Percentiles rank a stretch among this genome's conserved stretches.
Conservation (phyloP, 352 stramenopile genomes). For the Globisporangium sylvaticum region DNA sequence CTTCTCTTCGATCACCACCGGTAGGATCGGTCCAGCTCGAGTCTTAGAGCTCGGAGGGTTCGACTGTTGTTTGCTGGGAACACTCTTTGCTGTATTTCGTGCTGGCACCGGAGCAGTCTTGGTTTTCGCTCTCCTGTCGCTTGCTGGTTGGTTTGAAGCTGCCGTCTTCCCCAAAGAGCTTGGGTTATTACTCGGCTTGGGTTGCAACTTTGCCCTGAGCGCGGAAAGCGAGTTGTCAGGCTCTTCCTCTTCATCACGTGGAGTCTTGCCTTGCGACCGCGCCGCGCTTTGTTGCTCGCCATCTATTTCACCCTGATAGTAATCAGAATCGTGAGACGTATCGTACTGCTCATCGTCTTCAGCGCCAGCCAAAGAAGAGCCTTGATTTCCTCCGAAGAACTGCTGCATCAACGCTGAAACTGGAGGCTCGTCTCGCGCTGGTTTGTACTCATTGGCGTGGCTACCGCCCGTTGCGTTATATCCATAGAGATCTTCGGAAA, state of each 20-base stretch:
- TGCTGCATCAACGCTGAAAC: constrained; percentile 59
- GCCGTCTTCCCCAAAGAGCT: background rate
- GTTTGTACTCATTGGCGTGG: background rate
- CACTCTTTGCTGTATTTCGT: background rate
- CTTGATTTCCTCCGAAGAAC: constrained; percentile 30
- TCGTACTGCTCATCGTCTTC: constrained; percentile 13
- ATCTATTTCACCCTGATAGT: constrained; percentile 1
- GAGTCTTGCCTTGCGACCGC: background rate
- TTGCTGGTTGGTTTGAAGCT: constrained; percentile 1
- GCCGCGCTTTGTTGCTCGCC: background rate
- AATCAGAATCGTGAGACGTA: constrained; percentile 6
- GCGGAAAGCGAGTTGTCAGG: background rate
- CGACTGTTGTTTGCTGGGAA: background rate
- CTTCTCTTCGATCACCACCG: constrained; percentile 78
- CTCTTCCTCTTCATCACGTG: background rate
- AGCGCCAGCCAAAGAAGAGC: background rate
- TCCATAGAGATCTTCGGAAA: constrained; percentile 2
- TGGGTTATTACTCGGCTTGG: background rate
- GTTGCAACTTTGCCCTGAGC: background rate
- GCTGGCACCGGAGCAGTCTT: background rate
- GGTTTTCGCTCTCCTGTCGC: background rate
- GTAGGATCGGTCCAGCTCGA: constrained; percentile 27
- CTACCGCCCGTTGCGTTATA: background rate
- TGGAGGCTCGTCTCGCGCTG: constrained; percentile 16
- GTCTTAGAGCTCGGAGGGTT: background rate